Base-by-base conservation (phyloP, 2,329 filamentous ascomycete species). In the Beauveria sp. region DNA sequence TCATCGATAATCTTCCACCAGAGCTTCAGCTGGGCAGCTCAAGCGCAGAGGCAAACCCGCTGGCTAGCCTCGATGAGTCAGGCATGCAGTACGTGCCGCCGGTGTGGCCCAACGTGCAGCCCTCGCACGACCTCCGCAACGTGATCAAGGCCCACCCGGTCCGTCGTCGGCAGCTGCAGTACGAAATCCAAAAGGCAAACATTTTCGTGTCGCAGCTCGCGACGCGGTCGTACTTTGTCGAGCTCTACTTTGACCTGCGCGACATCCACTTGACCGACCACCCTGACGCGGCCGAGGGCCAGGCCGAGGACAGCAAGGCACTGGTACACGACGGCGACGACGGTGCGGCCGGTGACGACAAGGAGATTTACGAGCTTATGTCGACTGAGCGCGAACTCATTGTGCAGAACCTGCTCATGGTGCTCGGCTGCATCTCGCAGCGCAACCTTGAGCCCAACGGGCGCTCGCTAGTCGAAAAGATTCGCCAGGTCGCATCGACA, bases 121-220 rank as follows among this genome's bases (percentile, higher is more conserved):
- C 80, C 0, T 68, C 77, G 9, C 76, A 82, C 64, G 82, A 85
- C 65, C 68, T 83, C 18, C 79, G 81, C 48, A 79, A 77, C 45
- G 73, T 77, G 8, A 76, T 84, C 62, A 78, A 79, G 60, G 73
- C 76, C 22, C 76, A 84, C 28, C 79, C 81, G 1, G 71, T 75
- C 28, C 77, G 79, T 3, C 80, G 83, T 2, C 79, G 84, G 1
- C 77, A 81, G 61, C 72, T 92, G 5, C 90, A 95, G 70, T 91
- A 88, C 66, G 92, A 96, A 74, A 95, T 96, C 34, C 91, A 96
- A 72, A 96, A 96, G 71, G 90, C 91, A 7, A 96, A 96, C 72
- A 90, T 96, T 45, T 91, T 93, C 70, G 86, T 88, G 2, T 93
- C 88, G 6, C 88, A 92, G 68, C 79, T 96, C 10, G 87, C 88